Percentiles rank a stretch among this genome's conserved stretches.
Conservation (phyloP, 1,284 basidiomycete genomes). For the Marasmius sp. region DNA sequence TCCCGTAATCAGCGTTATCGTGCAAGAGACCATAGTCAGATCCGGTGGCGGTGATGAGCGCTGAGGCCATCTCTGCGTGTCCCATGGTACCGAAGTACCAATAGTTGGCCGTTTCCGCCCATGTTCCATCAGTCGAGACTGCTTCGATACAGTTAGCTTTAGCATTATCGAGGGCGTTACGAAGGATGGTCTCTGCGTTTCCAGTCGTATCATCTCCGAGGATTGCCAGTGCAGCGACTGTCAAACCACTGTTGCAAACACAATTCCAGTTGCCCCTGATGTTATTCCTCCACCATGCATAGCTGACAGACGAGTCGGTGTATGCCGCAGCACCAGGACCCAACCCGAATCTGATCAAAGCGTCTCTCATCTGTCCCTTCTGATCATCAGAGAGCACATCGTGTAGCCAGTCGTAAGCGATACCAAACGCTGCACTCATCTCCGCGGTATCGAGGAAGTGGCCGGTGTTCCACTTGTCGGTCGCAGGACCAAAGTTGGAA, state of each 20-base stretch:
- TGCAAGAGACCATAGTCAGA: conserved; percentile 75
- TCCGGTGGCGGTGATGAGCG: conserved; percentile 85
- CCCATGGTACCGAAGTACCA: conserved; percentile 68
- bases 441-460: conserved; percentile 97
- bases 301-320: conserved; percentile 36
- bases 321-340: conserved; percentile 57
- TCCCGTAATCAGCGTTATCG: conserved; percentile 67
- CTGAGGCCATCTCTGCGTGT: conserved; percentile 42
- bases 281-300: conserved; percentile 61
- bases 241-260: conserved; percentile 90
- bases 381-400: conserved; percentile 80
- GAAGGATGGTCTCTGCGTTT: conserved; percentile 66
- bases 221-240: conserved; percentile 88
- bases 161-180: conserved; percentile 72
- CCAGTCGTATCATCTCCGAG: conserved; percentile 82
- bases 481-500: conserved; percentile 56
- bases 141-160: conserved; percentile 74
- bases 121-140: conserved; percentile 82
- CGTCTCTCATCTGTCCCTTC: conserved; percentile 67
- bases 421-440: conserved; percentile 81
- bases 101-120: conserved; percentile 95
- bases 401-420: conserved; percentile 96
- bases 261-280: conserved; percentile 94
- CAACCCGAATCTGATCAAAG: conserved; percentile 82
- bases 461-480: conserved; percentile 73